phyloP scores from a whole-genome alignment of 371 early-diverging fungal species.

The Dichotomocladium elegans region DNA sequence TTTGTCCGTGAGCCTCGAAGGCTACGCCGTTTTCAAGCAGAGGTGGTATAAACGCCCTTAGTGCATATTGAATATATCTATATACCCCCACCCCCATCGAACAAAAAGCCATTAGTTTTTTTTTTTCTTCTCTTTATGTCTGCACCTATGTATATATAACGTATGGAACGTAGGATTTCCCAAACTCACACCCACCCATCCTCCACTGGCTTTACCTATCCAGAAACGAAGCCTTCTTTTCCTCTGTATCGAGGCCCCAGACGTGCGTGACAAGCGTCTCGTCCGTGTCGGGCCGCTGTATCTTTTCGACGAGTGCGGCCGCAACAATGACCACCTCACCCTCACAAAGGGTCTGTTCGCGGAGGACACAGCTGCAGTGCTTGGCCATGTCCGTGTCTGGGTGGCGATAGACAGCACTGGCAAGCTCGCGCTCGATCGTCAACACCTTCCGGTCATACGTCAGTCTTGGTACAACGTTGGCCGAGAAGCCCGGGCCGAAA shows the following conservation, averaged over 20 bases:
- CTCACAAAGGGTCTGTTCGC: slow-evolving; percentile 47
- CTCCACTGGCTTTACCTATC: slow-evolving; percentile 22
- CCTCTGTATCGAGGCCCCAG: slow-evolving; percentile 52
- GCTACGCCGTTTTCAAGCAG: slow-evolving; percentile 64
- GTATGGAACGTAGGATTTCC: too few relatives aligned
- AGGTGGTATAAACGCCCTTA: slow-evolving; percentile 65
- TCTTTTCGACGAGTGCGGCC: slow-evolving; percentile 63
- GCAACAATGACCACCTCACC: slow-evolving; percentile 59
- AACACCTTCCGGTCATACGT: slow-evolving; percentile 42
- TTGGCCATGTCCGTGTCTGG: slow-evolving; percentile 63
- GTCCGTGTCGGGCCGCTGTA: slow-evolving; percentile 45
- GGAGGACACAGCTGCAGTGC: slow-evolving; percentile 63
- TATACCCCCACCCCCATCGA: not conserved
- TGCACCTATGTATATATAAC: too few relatives aligned
- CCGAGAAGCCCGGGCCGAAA: slow-evolving; percentile 61
- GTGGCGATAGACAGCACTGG: slow-evolving; percentile 49
- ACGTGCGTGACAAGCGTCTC: slow-evolving; percentile 42
- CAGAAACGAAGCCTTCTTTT: slow-evolving; percentile 52
- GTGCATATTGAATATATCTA: slow-evolving; percentile 43
- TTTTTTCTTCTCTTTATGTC: not conserved
- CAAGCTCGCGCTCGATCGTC: slow-evolving; percentile 52
- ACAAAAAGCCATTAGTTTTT: not conserved
- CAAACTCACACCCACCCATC: too few relatives aligned
- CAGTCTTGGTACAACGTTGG: slow-evolving; percentile 43
- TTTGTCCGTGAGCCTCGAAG: slow-evolving; percentile 75